phyloP scores from a whole-genome alignment of 2,329 filamentous ascomycete species.

The Chrysosporium queenslandicum region DNA sequence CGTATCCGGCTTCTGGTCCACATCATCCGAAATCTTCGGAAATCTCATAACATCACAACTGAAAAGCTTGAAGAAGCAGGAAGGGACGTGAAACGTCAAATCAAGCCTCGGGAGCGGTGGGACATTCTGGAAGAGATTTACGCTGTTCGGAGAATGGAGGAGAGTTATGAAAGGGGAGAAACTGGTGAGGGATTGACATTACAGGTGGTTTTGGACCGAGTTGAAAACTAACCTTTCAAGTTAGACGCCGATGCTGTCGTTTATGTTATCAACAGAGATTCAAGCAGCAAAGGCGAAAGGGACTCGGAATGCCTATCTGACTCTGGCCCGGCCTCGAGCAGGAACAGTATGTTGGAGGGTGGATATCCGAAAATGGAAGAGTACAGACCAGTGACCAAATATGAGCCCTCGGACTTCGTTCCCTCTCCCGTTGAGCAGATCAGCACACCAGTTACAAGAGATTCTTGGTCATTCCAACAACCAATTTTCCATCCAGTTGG shows the following conservation, averaged over 20 bases:
- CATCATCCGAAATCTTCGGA: constrained; percentile 32
- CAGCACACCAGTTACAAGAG: constrained; percentile 1
- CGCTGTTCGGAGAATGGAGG: constrained; percentile 32
- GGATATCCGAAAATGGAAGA: not conserved
- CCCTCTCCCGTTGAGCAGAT: constrained; percentile 7
- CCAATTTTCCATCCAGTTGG: constrained; percentile 4
- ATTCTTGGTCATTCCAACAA: constrained; percentile 4
- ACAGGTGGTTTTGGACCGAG: not conserved
- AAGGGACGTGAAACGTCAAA: constrained; percentile 29
- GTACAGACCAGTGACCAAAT: not conserved
- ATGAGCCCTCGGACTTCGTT: constrained; percentile 1
- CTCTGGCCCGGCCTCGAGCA: not conserved
- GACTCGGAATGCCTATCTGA: constrained; percentile 13
- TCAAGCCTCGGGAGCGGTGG: constrained; percentile 29
- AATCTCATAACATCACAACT: constrained; percentile 26
- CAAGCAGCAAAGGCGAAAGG: constrained; percentile 19
- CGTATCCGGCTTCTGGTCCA: constrained; percentile 33
- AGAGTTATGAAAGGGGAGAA: constrained; percentile 34
- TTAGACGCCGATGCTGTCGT: constrained; percentile 29
- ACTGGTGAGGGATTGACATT: constrained; percentile 21
- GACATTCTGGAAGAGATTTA: constrained; percentile 36
- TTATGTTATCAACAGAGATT: constrained; percentile 32
- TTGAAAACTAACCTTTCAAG: not conserved
- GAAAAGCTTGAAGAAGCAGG: constrained; percentile 35
- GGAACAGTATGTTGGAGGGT: not conserved